A percentile compares a stretch with the other conserved stretches of the same genome.
These are phyloP conservation scores for Neurospora sp. DNA, from an alignment of 495 filamentous ascomycete species.

Conservation along the genomic window DNA sequence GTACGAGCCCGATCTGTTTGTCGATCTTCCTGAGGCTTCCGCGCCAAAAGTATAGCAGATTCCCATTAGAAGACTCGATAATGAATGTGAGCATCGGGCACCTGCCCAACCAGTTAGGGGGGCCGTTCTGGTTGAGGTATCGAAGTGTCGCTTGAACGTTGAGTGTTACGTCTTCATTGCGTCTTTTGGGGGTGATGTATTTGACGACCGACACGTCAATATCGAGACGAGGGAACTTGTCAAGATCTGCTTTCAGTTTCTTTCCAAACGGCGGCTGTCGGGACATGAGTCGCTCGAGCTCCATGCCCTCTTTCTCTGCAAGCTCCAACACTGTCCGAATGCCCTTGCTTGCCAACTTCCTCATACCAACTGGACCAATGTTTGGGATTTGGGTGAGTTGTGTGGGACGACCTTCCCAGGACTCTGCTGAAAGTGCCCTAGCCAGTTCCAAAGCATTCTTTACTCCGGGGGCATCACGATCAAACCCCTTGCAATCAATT, in stretches of 20 bases:
- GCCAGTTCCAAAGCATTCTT: conserved; percentile 68
- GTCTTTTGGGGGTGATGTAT: conserved; percentile 15
- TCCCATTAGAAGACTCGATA: conserved; percentile 65
- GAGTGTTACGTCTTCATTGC: conserved; percentile 34
- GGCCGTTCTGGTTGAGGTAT: conserved; percentile 58
- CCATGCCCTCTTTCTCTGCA: conserved; percentile 51
- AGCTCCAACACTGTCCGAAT: conserved; percentile 65
- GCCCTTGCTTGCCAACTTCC: conserved; percentile 63
- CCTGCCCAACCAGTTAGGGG: conserved; percentile 49
- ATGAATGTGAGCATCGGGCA: conserved; percentile 62
- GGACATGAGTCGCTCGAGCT: conserved; percentile 67
- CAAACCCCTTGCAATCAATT: conserved; percentile 66
- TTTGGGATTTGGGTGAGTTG: conserved; percentile 82
- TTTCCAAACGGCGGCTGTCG: conserved; percentile 77
- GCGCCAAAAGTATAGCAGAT: conserved; percentile 66
- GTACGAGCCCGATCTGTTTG: conserved; percentile 40
- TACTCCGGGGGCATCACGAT: conserved; percentile 55
- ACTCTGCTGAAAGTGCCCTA: conserved; percentile 64
- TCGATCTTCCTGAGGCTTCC: conserved; percentile 58
- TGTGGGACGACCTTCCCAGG: conserved; percentile 77
- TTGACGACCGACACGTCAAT: conserved; percentile 33
- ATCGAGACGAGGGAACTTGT: conserved; percentile 64
- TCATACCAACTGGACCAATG: conserved; percentile 66
- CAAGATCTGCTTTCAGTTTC: conserved; percentile 51
- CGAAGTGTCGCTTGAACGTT: conserved; percentile 59